Evolutionary conservation across 2,329 filamentous ascomycete species (phyloP).

Genomic region (Pseudogymnoascus verrucosus): DNA sequence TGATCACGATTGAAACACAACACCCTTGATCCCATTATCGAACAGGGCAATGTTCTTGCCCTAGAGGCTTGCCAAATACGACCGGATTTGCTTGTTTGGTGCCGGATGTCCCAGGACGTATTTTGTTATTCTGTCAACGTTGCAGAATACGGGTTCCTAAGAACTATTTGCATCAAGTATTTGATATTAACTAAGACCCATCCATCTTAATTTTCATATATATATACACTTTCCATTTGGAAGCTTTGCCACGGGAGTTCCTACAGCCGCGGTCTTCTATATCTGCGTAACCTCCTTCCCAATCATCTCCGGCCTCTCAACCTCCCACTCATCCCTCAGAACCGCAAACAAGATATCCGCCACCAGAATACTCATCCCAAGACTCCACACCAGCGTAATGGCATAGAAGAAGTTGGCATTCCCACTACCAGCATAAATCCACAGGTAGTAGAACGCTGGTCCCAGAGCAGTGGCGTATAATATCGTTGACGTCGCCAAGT

Average conservation of each 20-base stretch:
- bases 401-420: constrained; percentile 99
- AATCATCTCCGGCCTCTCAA: constrained; percentile 79
- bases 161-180: background rate
- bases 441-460: constrained; percentile 91
- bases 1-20: too few species aligned
- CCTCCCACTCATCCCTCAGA: constrained; percentile 87
- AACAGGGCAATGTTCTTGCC: too few species aligned
- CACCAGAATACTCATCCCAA: constrained; percentile 78
- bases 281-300: constrained; percentile 63
- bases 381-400: constrained; percentile 95
- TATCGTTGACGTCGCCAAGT: constrained; percentile 73
- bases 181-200: background rate
- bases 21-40: too few species aligned
- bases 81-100: too few species aligned
- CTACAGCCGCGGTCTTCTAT: constrained; percentile 14
- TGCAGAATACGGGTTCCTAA: too few species aligned
- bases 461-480: constrained; percentile 84
- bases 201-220: background rate
- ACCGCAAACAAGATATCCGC: constrained; percentile 84
- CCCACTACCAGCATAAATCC: constrained; percentile 95
- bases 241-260: background rate
- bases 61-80: too few species aligned
- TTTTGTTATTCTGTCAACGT: too few species aligned
- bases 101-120: too few species aligned
- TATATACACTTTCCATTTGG: background rate